Base-by-base conservation (phyloP, 1,284 basidiomycete species). In the Sanghuangporus baumii region DNA sequence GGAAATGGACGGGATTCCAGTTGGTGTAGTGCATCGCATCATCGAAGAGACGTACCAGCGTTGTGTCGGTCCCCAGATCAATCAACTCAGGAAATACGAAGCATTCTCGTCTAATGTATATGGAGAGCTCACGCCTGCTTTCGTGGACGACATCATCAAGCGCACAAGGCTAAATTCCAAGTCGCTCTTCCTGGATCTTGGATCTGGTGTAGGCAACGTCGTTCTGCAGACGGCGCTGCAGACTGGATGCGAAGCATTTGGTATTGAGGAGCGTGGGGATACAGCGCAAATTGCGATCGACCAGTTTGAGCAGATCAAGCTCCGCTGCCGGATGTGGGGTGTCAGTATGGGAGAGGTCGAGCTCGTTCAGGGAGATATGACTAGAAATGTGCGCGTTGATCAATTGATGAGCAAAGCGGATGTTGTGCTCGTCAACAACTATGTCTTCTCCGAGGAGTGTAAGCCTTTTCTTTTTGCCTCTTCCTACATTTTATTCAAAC, bases 31-130 rank as follows among this genome's bases (percentile, higher is more conserved):
- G 14, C 78, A 84, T 75, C 85, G 87, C 34, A 81, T 92, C 57
- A 79, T 90, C 59, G 87, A 91, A 57, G 90, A 92, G 74, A 88
- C 86, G 41, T 91, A 92, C 69, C 89, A 92, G 68, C 85, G 89
- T 37, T 83, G 82, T 26, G 88, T 91, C 1, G 88, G 88, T 5
- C 89, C 89, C 0, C 81, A 88, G 67, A 81, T 88, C 26, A 78
- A 78, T 54, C 79, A 76, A 61, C 78, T 92, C 50, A 81, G 79
- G 66, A 81, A 82, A 63, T 92, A 92, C 69, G 82, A 85, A 66
- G 86, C 89, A 0, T 91, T 90, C 72, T 87, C 87, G 16, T 87
- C 84, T 66, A 82, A 83, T 23, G 87, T 88, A 11, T 92, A 92
- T 66, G 89, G 89, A 55, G 89, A 92, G 67, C 79, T 92, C 31